phyloP scores from a whole-genome alignment of 1,139 yeast species.

The Lodderomyces parapsilosis region DNA sequence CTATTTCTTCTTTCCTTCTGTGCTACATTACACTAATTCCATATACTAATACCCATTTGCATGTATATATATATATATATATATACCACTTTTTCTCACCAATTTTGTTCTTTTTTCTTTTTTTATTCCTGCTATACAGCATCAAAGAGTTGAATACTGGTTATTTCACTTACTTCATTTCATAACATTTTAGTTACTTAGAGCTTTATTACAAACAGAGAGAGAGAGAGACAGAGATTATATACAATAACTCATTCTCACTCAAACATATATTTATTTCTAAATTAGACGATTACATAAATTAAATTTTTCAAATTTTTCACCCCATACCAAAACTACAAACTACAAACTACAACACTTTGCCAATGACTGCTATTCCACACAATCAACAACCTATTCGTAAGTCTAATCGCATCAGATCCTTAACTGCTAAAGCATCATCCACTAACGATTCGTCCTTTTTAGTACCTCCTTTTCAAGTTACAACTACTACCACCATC shows the following conservation, averaged over 20 bases:
- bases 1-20: not conserved
- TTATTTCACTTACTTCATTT: not conserved
- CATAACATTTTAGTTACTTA: not conserved
- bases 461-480: constrained; percentile 3
- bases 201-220: no score
- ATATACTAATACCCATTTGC: not conserved
- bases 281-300: no score
- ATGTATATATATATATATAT: not conserved
- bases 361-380: not conserved
- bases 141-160: not conserved
- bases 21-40: not conserved
- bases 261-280: no score
- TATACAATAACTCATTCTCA: no score
- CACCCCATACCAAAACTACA: not conserved
- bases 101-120: not conserved
- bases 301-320: constrained; percentile 1
- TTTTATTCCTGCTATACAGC: not conserved
- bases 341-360: not conserved
- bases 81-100: not conserved
- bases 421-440: constrained; percentile 21
- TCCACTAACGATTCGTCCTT: constrained; percentile 9
- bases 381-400: constrained; percentile 20
- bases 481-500: constrained; percentile 1
- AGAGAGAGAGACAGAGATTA: no score
- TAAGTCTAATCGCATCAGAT: constrained; percentile 34